Conservation (phyloP, 2,329 filamentous ascomycete species). For the Sporothrix sp. region DNA sequence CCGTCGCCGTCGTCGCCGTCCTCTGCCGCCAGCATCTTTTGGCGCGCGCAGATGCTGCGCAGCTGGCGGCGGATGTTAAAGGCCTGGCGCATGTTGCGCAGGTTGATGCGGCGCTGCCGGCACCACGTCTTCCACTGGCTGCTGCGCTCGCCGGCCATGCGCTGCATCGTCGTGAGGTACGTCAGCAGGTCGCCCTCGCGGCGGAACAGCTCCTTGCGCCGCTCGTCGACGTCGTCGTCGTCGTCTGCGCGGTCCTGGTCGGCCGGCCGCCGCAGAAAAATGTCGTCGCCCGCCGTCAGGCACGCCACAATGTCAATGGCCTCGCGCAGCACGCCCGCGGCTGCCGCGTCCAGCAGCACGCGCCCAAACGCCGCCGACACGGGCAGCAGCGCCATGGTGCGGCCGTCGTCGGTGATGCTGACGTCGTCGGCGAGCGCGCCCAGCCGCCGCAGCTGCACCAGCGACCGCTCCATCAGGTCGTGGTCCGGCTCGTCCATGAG, state of each 20-base stretch:
- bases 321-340: conserved; percentile 65
- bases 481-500: conserved; percentile 72
- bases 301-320: conserved; percentile 73
- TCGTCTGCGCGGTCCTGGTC: conserved; percentile 36
- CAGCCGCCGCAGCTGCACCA: conserved; percentile 70
- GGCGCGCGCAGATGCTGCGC: conserved; percentile 43
- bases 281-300: conserved; percentile 52
- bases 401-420: conserved; percentile 61
- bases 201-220: conserved; percentile 47
- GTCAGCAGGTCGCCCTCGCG: conserved; percentile 58
- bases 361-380: conserved; percentile 72
- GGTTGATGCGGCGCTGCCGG: conserved; percentile 44
- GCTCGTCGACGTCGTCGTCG: conserved; percentile 40
- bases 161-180: conserved; percentile 53
- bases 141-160: conserved; percentile 45
- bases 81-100: conserved; percentile 53
- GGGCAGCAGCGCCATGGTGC: conserved; percentile 72
- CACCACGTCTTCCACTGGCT: conserved; percentile 49
- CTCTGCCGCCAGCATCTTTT: conserved; percentile 38
- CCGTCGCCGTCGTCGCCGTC: conserved; percentile 31
- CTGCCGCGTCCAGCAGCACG: conserved; percentile 70
- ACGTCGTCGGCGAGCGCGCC: conserved; percentile 65
- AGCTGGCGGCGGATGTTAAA: conserved; percentile 53
- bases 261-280: conserved; percentile 50
- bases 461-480: conserved; percentile 70